Evolutionary conservation across 106 monocot species (phyloP).

Genomic region (Ottelia alismoides): DNA sequence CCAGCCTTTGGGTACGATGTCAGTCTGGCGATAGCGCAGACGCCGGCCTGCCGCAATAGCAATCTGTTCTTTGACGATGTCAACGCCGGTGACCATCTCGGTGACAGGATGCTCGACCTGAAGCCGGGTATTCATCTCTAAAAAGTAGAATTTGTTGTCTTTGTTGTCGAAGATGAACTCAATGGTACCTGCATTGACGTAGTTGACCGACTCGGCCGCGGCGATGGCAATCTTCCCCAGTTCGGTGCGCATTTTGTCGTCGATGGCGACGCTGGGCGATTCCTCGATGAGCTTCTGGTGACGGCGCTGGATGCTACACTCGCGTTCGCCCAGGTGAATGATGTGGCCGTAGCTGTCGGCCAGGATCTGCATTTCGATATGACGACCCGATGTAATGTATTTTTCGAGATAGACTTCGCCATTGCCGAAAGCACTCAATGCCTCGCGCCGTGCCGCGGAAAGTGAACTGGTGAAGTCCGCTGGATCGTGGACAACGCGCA

Average conservation of each 20-base stretch:
- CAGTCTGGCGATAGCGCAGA: background rate
- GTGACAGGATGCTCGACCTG: constrained; percentile 4
- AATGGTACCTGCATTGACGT: background rate
- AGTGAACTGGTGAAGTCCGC: background rate
- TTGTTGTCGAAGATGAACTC: background rate
- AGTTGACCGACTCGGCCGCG: background rate
- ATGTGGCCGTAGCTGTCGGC: background rate
- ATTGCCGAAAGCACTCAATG: background rate
- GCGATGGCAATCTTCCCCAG: background rate
- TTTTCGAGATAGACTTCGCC: background rate
- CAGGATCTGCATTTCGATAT: constrained; percentile 2
- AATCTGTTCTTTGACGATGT: background rate
- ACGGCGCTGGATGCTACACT: background rate
- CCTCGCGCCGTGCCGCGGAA: background rate
- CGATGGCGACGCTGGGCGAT: background rate
- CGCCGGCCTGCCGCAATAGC: background rate
- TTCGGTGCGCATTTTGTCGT: background rate
- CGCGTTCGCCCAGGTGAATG: background rate
- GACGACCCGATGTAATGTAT: background rate
- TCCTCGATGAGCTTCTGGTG: too few relatives aligned
- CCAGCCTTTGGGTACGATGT: background rate
- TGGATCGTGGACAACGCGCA: background rate
- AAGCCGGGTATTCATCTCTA: background rate
- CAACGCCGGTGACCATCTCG: too few relatives aligned
- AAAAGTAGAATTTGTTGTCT: background rate